A percentile compares a stretch with the other conserved stretches of the same genome.
phyloP scores from a whole-genome alignment of 2,329 filamentous ascomycete genomes.

The Monilinia polystroma region DNA sequence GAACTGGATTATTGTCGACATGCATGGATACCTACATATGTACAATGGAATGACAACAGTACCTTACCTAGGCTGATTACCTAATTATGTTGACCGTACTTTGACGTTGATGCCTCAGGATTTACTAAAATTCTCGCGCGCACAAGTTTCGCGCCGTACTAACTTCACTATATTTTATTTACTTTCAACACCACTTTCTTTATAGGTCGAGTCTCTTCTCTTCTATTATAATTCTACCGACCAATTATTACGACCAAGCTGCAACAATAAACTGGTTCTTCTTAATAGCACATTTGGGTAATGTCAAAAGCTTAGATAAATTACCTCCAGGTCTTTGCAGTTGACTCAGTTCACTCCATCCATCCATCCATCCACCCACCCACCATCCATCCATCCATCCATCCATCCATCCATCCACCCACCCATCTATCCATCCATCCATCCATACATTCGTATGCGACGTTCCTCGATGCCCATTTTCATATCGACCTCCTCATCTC shows the following conservation, averaged over 20 bases:
- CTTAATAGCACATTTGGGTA: neutral
- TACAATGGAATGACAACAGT: too few species aligned
- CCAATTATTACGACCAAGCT: constrained; percentile 2
- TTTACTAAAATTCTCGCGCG: neutral
- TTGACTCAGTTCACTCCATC: neutral
- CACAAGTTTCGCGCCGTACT: constrained; percentile 2
- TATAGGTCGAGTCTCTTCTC: constrained; percentile 13
- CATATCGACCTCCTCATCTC: constrained; percentile 6
- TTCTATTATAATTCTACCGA: neutral
- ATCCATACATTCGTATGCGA: neutral
- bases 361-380: too few species aligned
- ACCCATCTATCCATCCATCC: too few species aligned
- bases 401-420: neutral
- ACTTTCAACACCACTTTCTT: constrained; percentile 1
- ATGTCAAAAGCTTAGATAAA: constrained; percentile 5
- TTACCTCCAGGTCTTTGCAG: constrained; percentile 11
- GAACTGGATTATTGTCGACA: too few species aligned
- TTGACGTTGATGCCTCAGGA: neutral
- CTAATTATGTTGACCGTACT: neutral
- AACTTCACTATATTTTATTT: constrained; percentile 10
- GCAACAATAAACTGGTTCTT: neutral
- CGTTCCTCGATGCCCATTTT: constrained; percentile 5
- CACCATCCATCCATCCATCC: too few species aligned
- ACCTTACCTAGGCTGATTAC: too few species aligned
- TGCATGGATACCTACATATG: too few species aligned